A percentile compares a stretch with the other conserved stretches of the same genome.
These are phyloP conservation scores for Cladosporium cucumerinum DNA, from an alignment of 2,329 filamentous ascomycete species.

Conservation along the genomic window DNA sequence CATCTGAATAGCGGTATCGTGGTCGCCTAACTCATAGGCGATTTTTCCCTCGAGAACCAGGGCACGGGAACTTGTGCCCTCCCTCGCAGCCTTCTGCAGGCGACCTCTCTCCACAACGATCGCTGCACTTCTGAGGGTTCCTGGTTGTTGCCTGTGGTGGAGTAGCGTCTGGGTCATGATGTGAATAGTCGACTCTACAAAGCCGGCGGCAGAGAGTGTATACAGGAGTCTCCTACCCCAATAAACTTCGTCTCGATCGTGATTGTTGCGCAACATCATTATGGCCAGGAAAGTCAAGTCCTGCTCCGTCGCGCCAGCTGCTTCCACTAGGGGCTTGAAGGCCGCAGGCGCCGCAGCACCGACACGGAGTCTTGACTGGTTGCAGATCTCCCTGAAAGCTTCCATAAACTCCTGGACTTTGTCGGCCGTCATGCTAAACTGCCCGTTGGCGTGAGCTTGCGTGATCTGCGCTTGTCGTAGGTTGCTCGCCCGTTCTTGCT, in stretches of 20 bases:
- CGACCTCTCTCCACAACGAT: conserved; percentile 22
- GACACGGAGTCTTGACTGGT: neutral
- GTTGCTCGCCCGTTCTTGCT: neutral
- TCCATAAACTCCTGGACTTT: conserved; percentile 16
- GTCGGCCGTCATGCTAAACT: conserved; percentile 13
- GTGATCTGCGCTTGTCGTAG: neutral
- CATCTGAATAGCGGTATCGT: conserved; percentile 27
- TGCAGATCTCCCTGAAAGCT: conserved; percentile 14
- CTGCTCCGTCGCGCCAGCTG: conserved; percentile 11
- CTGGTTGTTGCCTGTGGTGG: conserved; percentile 17
- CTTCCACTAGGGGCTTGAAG: conserved; percentile 11
- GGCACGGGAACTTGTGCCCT: conserved; percentile 24
- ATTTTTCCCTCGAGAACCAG: conserved; percentile 33
- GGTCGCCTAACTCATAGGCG: conserved; percentile 23
- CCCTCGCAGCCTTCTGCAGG: conserved; percentile 24
- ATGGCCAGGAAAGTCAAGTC: conserved; percentile 14
- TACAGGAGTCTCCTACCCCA: conserved; percentile 26
- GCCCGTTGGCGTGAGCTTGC: neutral
- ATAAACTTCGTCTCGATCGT: conserved; percentile 11
- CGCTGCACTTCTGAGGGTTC: conserved; percentile 19
- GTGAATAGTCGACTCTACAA: conserved; percentile 25
- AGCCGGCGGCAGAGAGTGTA: conserved; percentile 23
- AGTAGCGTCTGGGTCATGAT: conserved; percentile 25
- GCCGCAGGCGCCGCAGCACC: neutral
- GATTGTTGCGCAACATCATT: conserved; percentile 11